A percentile compares a stretch with the other conserved stretches of the same genome.
phyloP scores from a whole-genome alignment of 2,329 filamentous ascomycete genomes.

The Curvularia sp. region DNA sequence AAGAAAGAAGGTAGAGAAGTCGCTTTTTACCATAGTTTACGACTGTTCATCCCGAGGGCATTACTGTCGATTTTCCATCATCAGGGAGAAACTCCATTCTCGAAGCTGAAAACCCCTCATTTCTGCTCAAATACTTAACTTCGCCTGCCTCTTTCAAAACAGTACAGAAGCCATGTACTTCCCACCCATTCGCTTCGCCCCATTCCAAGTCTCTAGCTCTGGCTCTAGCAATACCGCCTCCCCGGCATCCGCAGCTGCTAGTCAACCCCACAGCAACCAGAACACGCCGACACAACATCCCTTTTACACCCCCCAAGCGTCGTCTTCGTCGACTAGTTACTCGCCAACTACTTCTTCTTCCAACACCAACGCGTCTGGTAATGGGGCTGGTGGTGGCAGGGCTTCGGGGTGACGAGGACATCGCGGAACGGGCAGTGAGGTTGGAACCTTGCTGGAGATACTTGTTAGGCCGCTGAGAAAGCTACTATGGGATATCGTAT shows the following conservation, averaged over 20 bases:
- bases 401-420: neutral
- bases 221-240: neutral
- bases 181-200: constrained; percentile 40
- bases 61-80: neutral
- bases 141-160: neutral
- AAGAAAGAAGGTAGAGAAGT: neutral
- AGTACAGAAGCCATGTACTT: constrained; percentile 23
- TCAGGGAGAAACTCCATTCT: no score
- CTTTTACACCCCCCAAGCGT: neutral
- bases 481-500: no score
- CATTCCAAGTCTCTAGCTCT: constrained; percentile 29
- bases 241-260: neutral
- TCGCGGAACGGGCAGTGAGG: neutral
- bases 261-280: neutral
- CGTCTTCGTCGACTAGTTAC: neutral
- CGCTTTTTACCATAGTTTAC: neutral
- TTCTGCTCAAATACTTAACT: neutral
- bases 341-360: neutral
- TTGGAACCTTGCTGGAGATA: neutral
- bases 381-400: neutral
- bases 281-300: neutral
- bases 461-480: no score
- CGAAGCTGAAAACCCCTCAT: no score
- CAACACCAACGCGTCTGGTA: neutral
- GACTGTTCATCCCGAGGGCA: neutral